Base-by-base conservation (phyloP, 2,329 filamentous ascomycete genomes). In the Alternaria metachromatica region DNA sequence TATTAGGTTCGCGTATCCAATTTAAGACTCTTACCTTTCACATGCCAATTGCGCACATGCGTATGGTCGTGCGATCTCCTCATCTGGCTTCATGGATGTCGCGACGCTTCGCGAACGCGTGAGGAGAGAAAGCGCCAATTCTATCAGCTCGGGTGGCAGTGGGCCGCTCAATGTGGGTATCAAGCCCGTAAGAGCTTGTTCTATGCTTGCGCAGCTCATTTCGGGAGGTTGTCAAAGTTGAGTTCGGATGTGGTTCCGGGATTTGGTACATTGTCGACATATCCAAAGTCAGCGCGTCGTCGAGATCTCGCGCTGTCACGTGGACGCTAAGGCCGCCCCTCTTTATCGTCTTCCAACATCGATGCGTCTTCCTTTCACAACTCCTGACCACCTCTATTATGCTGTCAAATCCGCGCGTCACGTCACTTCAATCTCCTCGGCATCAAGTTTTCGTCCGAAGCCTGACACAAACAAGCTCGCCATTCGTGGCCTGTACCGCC, bases 1-100 rank as follows among this genome's bases (percentile, higher is more conserved):
- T 74, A 71, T 21, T 4, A 3, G 21, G 4, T 21, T 3, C 21
- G 21, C 21, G 21, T 21, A 21, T 21, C 3, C 3, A 21, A 4
- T 21, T 21, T n/a, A n/a, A n/a, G n/a, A n/a, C n/a, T n/a, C n/a
- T n/a, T 21, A 92, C 92, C 92, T 88, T 72, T 95, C 93, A 76
- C 94, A 98, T 20, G 96, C 96, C 64, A 99, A 53, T 63, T 80
- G 77, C 10, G 77, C 76, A 59, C 78, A 80, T 55, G 77, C 76
- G 60, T 80, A 80, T 43, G 77, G 75, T 6, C 78, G 72, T 21
- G 73, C 78, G 20, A 80, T 79, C 63, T 79, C 78, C 51, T 80
- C 78, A 28, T 80, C 78, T 0, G 73, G 64, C 59, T 78, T 80
- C 44, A 80, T 64, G 5, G 74, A 78, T 87, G 80, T 97, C 10